Evolutionary conservation across 805 yeast species (phyloP).

Genomic region (Barnettozyma salicaria): DNA sequence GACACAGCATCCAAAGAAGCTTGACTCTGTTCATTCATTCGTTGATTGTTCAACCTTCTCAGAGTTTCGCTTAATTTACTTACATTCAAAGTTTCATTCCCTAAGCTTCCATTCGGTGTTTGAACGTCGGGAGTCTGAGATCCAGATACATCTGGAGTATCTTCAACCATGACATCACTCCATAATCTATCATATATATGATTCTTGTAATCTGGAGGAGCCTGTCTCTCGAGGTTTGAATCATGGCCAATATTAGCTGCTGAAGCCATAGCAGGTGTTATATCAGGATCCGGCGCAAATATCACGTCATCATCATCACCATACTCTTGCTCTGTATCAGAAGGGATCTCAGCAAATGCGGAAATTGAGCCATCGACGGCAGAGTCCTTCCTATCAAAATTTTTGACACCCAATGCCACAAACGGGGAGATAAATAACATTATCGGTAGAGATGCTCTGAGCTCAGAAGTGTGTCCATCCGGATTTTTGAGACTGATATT

Average conservation of each 20-base stretch:
- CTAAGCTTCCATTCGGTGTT: constrained; percentile 18
- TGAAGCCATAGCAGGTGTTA: constrained; percentile 19
- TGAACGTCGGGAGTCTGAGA: constrained; percentile 27
- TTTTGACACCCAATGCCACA: constrained; percentile 58
- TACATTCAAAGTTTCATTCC: constrained; percentile 25
- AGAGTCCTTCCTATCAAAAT: constrained; percentile 22
- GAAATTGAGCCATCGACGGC: constrained; percentile 18
- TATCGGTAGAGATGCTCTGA: constrained; percentile 85
- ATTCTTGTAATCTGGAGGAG: constrained; percentile 81
- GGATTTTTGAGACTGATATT: constrained; percentile 74
- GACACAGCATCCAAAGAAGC: constrained; percentile 23
- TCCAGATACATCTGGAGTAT: constrained; percentile 29
- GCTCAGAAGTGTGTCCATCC: constrained; percentile 88
- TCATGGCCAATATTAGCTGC: constrained; percentile 15
- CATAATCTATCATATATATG: constrained; percentile 79
- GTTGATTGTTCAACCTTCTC: constrained; percentile 43
- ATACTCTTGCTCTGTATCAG: constrained; percentile 19
- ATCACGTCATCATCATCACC: constrained; percentile 35
- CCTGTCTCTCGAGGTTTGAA: constrained; percentile 44
- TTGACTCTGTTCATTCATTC: constrained; percentile 35
- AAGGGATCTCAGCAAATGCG: constrained; percentile 24
- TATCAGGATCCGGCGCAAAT: constrained; percentile 33
- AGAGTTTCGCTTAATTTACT: constrained; percentile 44
- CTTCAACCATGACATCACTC: constrained; percentile 45
- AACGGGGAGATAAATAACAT: constrained; percentile 74